phyloP scores from a whole-genome alignment of 805 yeast species.

The Dipodascus geniculatus region DNA sequence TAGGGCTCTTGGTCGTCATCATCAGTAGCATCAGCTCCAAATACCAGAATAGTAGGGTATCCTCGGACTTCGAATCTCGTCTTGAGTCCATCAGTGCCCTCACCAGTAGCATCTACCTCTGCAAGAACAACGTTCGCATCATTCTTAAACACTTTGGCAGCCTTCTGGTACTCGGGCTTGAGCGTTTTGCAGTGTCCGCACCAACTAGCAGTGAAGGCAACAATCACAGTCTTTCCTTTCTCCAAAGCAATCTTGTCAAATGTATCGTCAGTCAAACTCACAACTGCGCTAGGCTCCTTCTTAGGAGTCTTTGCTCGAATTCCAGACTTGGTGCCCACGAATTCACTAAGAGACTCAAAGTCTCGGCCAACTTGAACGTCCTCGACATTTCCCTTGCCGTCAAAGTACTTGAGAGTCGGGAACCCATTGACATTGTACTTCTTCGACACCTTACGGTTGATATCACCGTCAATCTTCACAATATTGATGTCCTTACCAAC shows the following conservation, averaged over 20 bases:
- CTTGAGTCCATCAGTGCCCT: background rate
- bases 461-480: conserved; percentile 50
- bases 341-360: conserved; percentile 36
- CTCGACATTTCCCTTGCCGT: conserved; percentile 38
- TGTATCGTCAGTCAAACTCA: conserved; percentile 31
- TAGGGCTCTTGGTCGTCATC: conserved; percentile 37
- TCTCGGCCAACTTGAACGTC: conserved; percentile 43
- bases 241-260: conserved; percentile 5
- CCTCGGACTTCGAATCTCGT: background rate
- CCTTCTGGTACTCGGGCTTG: conserved; percentile 22
- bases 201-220: conserved; percentile 96
- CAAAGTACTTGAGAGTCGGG: conserved; percentile 53
- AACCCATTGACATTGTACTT: conserved; percentile 46
- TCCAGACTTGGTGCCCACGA: conserved; percentile 31
- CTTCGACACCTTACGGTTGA: conserved; percentile 37
- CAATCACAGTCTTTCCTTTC: conserved; percentile 31
- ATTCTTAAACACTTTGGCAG: conserved; percentile 24
- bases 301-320: conserved; percentile 16
- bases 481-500: conserved; percentile 36
- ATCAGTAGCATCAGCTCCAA: conserved; percentile 1
- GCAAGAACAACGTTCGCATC: conserved; percentile 15
- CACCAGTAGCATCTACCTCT: conserved; percentile 5
- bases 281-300: conserved; percentile 5
- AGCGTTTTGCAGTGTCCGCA: conserved; percentile 91
- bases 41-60: conserved; percentile 6